phyloP scores from a whole-genome alignment of 1,139 yeast genomes.

The Tardiomyces digboiensis region DNA sequence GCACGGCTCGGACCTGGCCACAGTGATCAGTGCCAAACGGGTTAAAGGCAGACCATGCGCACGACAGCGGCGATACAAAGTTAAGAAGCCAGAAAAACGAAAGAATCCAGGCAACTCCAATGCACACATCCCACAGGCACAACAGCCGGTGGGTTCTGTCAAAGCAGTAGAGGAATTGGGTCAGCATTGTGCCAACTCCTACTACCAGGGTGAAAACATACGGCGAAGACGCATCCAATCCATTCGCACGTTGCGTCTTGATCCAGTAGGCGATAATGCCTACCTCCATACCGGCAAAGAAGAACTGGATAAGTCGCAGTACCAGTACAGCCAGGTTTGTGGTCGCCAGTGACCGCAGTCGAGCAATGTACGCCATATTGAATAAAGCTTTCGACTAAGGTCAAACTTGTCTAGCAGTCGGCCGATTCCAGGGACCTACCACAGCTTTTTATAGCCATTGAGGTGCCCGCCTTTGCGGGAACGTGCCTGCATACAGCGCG shows the following conservation, averaged over 20 bases:
- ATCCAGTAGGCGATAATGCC: conserved; percentile 24
- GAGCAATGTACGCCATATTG: background rate
- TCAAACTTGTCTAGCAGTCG: too few relatives aligned
- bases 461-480: too few relatives aligned
- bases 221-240: conserved; percentile 19
- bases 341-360: conserved; percentile 18
- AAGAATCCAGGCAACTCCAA: conserved; percentile 20
- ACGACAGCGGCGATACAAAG: conserved; percentile 13
- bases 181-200: conserved; percentile 18
- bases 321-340: conserved; percentile 21
- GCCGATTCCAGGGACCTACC: too few relatives aligned
- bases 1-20: conserved; percentile 22
- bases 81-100: conserved; percentile 24
- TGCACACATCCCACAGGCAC: conserved; percentile 20
- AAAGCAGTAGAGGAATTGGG: conserved; percentile 24
- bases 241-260: conserved; percentile 11
- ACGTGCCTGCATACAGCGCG: too few relatives aligned
- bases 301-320: conserved; percentile 22
- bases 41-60: conserved; percentile 23
- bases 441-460: too few relatives aligned
- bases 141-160: conserved; percentile 15
- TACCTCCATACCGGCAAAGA: conserved; percentile 23
- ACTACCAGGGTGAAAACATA: conserved; percentile 20
- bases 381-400: too few relatives aligned
- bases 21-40: conserved; percentile 23